Conservation (phyloP, 768 basidiomycete species). For the Phanerochaete sordida region DNA sequence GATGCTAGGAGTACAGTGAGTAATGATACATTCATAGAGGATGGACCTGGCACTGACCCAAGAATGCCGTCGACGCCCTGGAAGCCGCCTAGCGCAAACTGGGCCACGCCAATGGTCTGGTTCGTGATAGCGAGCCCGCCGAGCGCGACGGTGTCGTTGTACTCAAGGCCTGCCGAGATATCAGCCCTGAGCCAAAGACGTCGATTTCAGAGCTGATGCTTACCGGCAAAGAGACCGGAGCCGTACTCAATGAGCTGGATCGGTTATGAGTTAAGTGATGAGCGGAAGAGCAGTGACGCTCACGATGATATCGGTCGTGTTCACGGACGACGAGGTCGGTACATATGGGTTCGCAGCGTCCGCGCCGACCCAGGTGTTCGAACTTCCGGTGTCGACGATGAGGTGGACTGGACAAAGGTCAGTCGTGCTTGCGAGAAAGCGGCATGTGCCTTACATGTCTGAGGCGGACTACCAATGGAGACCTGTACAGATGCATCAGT, state of each 20-base stretch:
- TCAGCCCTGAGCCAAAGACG: too few relatives aligned
- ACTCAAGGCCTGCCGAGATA: too few relatives aligned
- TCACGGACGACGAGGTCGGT: not conserved
- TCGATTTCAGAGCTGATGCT: too few relatives aligned
- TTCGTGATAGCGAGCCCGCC: not conserved
- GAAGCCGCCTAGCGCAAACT: constrained; percentile 23
- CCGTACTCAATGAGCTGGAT: constrained; percentile 18
- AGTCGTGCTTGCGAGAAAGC: not conserved
- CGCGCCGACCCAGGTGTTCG: constrained; percentile 22
- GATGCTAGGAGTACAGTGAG: not conserved
- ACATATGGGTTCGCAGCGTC: not conserved
- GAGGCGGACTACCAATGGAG: not conserved
- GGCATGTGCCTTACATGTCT: not conserved
- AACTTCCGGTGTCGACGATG: constrained; percentile 22
- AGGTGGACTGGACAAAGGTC: not conserved
- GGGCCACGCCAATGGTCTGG: not conserved
- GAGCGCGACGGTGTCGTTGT: constrained; percentile 6
- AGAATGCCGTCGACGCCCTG: constrained; percentile 49
- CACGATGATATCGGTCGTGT: constrained; percentile 5
- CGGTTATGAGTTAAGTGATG: not conserved
- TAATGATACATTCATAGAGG: too few relatives aligned
- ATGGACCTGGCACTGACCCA: not conserved
- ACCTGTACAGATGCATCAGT: not conserved
- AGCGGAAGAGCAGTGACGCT: not conserved
- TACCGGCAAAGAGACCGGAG: constrained; percentile 13